These are phyloP conservation scores for Dissophora ornata DNA, from an alignment of 192 early-diverging fungal genomes.

Conservation along the genomic window DNA sequence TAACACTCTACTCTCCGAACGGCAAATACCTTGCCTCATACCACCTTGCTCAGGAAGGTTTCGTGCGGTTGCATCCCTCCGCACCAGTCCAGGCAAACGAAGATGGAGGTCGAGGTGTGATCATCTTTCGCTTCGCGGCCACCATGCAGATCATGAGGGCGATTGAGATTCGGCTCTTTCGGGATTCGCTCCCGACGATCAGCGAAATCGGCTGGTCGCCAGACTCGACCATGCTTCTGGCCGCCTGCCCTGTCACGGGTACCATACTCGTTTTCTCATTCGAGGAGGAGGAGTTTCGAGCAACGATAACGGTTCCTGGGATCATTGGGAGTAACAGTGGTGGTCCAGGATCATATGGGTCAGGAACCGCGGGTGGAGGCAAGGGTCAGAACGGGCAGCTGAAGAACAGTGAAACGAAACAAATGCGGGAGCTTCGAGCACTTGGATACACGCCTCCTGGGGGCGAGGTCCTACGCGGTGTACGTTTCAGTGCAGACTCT, in stretches of 20 bases:
- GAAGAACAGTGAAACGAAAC: slow-evolving; percentile 59
- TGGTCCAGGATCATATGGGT: slow-evolving; percentile 60
- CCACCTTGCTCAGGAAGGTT: slow-evolving; percentile 50
- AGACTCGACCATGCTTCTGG: slow-evolving; percentile 69
- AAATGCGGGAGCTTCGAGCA: slow-evolving; percentile 19
- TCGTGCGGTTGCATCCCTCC: slow-evolving; percentile 40
- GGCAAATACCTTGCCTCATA: slow-evolving; percentile 75
- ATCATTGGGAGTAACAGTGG: slow-evolving; percentile 39
- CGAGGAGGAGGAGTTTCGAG: slow-evolving; percentile 57
- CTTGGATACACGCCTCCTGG: slow-evolving; percentile 41
- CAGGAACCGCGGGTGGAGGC: slow-evolving; percentile 61
- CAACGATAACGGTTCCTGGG: slow-evolving; percentile 35
- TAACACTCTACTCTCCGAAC: slow-evolving; percentile 72
- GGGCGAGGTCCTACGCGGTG: slow-evolving; percentile 24
- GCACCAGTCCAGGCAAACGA: slow-evolving; percentile 40
- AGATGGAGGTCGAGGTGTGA: slow-evolving; percentile 62
- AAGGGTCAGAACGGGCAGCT: slow-evolving; percentile 13
- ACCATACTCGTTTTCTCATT: slow-evolving; percentile 69
- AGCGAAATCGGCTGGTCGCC: slow-evolving; percentile 72
- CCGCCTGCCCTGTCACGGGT: slow-evolving; percentile 58
- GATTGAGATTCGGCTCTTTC: slow-evolving; percentile 66
- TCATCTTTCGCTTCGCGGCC: slow-evolving; percentile 76
- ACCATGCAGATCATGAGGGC: slow-evolving; percentile 71
- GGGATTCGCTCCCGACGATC: slow-evolving; percentile 34
- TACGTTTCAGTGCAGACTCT: slow-evolving; percentile 49